Evolutionary conservation across 2,329 filamentous ascomycete species (phyloP).

Genomic region (Clonostachys rhizophaga): DNA sequence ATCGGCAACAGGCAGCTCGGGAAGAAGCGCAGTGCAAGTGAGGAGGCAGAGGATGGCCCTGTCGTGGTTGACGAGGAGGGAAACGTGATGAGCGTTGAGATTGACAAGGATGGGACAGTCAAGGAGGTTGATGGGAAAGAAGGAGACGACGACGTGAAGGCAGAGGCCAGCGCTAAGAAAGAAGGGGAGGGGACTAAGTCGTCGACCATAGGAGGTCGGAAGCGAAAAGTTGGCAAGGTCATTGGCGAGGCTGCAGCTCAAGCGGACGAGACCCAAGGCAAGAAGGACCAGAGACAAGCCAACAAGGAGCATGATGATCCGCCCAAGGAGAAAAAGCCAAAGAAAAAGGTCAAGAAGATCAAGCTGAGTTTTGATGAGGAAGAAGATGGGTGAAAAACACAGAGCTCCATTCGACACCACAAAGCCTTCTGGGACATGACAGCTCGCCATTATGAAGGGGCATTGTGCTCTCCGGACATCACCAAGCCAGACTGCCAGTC

Average conservation of each 20-base stretch:
- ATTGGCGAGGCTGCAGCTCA: constrained; percentile 26
- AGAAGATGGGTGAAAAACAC: constrained; percentile 23
- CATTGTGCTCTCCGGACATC: no score
- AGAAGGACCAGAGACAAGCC: constrained; percentile 11
- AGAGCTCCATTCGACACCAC: no score
- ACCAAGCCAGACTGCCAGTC: no score
- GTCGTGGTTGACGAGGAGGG: constrained; percentile 70
- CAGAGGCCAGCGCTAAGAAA: constrained; percentile 20
- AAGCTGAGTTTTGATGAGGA: constrained; percentile 66
- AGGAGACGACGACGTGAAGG: constrained; percentile 17
- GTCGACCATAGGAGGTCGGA: constrained; percentile 32
- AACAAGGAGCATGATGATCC: constrained; percentile 5
- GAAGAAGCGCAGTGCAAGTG: constrained; percentile 55
- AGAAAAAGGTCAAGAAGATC: constrained; percentile 59
- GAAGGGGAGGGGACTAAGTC: constrained; percentile 16
- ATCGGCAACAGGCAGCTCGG: constrained; percentile 36
- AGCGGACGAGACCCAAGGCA: constrained; percentile 7
- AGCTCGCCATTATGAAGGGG: no score
- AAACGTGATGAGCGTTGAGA: constrained; percentile 51
- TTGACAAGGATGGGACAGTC: constrained; percentile 37
- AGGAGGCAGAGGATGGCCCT: constrained; percentile 72
- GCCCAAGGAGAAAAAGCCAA: constrained; percentile 24
- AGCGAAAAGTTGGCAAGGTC: constrained; percentile 50
- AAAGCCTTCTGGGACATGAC: no score
- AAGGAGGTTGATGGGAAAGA: constrained; percentile 16